A percentile compares a stretch with the other conserved stretches of the same genome.
These are phyloP conservation scores for Aspergillus sp. DNA, from an alignment of 2,329 filamentous ascomycete genomes.

Conservation along the genomic window DNA sequence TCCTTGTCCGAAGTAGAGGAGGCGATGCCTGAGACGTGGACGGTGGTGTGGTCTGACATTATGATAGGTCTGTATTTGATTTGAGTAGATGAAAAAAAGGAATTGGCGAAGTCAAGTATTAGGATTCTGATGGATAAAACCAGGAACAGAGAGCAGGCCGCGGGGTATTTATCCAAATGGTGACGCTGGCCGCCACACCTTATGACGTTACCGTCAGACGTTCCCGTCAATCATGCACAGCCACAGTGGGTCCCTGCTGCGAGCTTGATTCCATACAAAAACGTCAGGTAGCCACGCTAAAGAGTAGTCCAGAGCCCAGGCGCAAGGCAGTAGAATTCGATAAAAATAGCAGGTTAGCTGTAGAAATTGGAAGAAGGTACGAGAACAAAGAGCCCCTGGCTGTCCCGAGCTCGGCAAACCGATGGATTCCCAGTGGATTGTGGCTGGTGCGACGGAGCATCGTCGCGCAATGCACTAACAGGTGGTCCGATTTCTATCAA, in stretches of 20 bases:
- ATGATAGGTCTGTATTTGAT: conserved; percentile 23
- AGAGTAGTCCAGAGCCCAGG: not conserved
- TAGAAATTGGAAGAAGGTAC: not conserved
- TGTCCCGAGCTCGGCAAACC: no score
- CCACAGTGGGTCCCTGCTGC: conserved; percentile 20
- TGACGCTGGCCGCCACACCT: conserved; percentile 13
- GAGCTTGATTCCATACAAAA: not conserved
- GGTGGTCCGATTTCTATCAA: not conserved
- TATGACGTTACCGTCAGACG: conserved; percentile 8
- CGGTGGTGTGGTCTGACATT: conserved; percentile 63
- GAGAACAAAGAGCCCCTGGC: not conserved
- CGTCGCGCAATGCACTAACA: not conserved
- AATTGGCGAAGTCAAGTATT: not conserved
- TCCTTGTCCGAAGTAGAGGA: conserved; percentile 81
- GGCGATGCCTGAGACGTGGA: conserved; percentile 89
- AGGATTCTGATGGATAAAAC: conserved; percentile 1
- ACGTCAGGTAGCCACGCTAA: not conserved
- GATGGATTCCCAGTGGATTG: no score
- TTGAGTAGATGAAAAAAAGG: not conserved
- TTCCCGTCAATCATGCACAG: conserved; percentile 21
- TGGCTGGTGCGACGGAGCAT: no score
- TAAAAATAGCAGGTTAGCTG: conserved; percentile 8
- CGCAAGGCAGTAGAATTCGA: conserved; percentile 15
- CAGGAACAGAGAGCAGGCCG: conserved; percentile 5
- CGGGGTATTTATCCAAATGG: conserved; percentile 16